A percentile compares a stretch with the other conserved stretches of the same genome.
These are phyloP conservation scores for Stenocarpella maydis DNA, from an alignment of 2,329 filamentous ascomycete genomes.

Conservation along the genomic window DNA sequence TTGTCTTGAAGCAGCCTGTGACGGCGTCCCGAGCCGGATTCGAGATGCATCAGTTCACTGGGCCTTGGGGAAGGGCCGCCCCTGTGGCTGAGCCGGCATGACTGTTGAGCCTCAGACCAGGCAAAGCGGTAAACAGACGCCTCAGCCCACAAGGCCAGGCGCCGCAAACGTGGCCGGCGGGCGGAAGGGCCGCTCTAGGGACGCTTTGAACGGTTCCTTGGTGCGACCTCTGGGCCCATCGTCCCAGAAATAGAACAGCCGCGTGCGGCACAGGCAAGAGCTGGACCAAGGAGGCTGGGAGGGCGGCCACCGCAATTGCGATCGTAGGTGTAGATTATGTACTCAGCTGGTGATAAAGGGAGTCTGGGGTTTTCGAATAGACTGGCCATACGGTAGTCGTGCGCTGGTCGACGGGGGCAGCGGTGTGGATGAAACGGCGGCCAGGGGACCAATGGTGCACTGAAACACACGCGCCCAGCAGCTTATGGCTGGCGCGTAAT, in stretches of 20 bases:
- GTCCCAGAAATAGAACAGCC: constrained; percentile 11
- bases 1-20: neutral
- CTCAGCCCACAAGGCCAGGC: neutral
- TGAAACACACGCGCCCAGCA: constrained; percentile 39
- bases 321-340: neutral
- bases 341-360: neutral
- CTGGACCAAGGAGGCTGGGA: neutral
- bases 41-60: constrained; percentile 2
- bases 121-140: constrained; percentile 1
- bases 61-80: neutral
- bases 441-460: constrained; percentile 23
- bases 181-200: neutral
- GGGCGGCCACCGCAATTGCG: neutral
- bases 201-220: neutral
- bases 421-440: constrained; percentile 36
- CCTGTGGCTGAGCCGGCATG: constrained; percentile 7
- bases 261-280: constrained; percentile 2
- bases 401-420: neutral
- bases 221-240: constrained; percentile 1
- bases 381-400: too few species aligned
- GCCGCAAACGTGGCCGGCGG: constrained; percentile 8
- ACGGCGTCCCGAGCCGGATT: neutral
- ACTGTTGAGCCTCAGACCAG: neutral
- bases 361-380: neutral
- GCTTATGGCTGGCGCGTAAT: constrained; percentile 43